These are phyloP conservation scores for Aspergillus haitiensis DNA, from an alignment of 495 filamentous ascomycete species.

Conservation along the genomic window DNA sequence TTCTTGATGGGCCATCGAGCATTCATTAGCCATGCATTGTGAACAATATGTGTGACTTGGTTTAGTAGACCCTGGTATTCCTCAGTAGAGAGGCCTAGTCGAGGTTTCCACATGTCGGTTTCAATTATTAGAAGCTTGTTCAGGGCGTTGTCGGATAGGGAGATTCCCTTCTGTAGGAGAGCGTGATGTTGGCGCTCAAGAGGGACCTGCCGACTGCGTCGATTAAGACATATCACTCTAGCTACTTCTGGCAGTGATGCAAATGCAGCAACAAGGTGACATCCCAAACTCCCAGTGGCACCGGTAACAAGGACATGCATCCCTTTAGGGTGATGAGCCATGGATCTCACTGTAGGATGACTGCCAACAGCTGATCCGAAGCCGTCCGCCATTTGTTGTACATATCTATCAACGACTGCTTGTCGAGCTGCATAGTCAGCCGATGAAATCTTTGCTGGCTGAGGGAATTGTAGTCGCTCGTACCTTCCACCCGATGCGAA, in stretches of 20 bases:
- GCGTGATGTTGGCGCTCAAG: constrained; percentile 34
- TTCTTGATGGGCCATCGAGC: constrained; percentile 40
- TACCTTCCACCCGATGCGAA: constrained; percentile 38
- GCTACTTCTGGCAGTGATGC: constrained; percentile 33
- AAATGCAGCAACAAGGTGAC: constrained; percentile 43
- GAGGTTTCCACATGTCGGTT: constrained; percentile 45
- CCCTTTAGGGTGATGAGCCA: no score
- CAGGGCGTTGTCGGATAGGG: constrained; percentile 19
- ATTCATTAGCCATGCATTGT: constrained; percentile 61
- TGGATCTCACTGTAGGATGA: constrained; percentile 6
- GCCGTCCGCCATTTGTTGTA: constrained; percentile 8
- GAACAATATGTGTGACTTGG: constrained; percentile 51
- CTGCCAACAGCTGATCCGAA: neutral
- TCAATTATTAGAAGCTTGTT: constrained; percentile 30
- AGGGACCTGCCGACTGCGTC: neutral
- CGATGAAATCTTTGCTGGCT: neutral
- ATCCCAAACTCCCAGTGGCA: constrained; percentile 50
- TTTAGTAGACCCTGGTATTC: constrained; percentile 41
- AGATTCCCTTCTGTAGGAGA: constrained; percentile 36
- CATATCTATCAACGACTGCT: constrained; percentile 32
- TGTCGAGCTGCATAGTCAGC: constrained; percentile 10
- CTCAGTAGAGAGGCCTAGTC: constrained; percentile 43
- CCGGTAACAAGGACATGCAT: constrained; percentile 49
- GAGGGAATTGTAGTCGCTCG: constrained; percentile 4
- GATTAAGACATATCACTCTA: constrained; percentile 48